Base-by-base conservation (phyloP, 495 filamentous ascomycete species). In the Hypoxylon perforatum region DNA sequence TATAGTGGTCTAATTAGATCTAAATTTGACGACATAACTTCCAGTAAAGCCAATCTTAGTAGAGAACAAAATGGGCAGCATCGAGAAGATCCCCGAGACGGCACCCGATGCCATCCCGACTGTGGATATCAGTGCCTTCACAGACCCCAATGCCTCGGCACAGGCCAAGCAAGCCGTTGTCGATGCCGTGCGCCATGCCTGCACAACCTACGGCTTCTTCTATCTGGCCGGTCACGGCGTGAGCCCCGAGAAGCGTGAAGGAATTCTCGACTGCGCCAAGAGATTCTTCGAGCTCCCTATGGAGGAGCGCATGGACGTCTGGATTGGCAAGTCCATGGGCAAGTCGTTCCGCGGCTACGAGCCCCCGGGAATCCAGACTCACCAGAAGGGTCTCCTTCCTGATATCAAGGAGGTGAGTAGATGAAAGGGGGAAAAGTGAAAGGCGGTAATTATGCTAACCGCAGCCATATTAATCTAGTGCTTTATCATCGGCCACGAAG, bases 331-430 rank as follows among this genome's bases (percentile, higher is more conserved):
- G 63, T 61, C 63, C 19, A 56, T 71, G 41, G 81, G 77, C 47
- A 76, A 76, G 68, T 80, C 79, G 72, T 78, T 83, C 71, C 76
- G 82, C 35, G 82, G 84, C 42, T 86, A 86, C 60, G 83, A 85
- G 57, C 72, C 80, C 12, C 76, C 84, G 35, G 77, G 79, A 50
- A 80, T 78, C 28, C 84, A 86, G 57, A 78, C 78, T 56, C 76
- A 85, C 12, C 79, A 84, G 67, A 67, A 72, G 10, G 80, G 78
- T 39, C 78, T 78, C 10, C 72, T 75, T 0, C 83, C 82, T 1
- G 83, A 85, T 54, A 75, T 82, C 4, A 85, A 86, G 63, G 83
- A 85, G 72, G 83, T 78, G 35, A 60, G 82, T 75, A 47, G 41
- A 46, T 59, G 25, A 25, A 15, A n/a, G 44, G 17, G 1, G 46